Evolutionary conservation across 2,329 filamentous ascomycete species (phyloP).

Genomic region (Penicillium sp.): DNA sequence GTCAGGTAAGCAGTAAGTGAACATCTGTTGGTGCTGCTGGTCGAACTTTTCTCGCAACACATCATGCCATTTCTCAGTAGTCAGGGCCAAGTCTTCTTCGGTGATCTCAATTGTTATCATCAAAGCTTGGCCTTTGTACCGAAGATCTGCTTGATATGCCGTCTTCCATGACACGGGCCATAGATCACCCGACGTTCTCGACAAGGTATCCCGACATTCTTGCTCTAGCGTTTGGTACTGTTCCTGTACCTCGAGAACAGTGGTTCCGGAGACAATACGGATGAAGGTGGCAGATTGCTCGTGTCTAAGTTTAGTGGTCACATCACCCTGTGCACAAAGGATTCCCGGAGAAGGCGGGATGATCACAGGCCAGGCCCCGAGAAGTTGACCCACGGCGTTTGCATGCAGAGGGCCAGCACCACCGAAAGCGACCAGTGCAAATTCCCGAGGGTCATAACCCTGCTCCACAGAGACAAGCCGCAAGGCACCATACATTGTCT

Average conservation of each 20-base stretch:
- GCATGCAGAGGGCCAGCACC: conserved; percentile 55
- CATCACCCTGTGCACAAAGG: conserved; percentile 53
- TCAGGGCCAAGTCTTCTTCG: conserved; percentile 35
- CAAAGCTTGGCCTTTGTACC: conserved; percentile 51
- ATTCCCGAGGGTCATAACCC: conserved; percentile 53
- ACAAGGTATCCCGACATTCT: conserved; percentile 42
- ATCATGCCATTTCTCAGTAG: conserved; percentile 31
- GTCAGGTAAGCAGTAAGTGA: conserved; percentile 45
- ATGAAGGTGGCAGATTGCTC: conserved; percentile 51
- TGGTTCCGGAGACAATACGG: conserved; percentile 40
- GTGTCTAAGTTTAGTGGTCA: conserved; percentile 51
- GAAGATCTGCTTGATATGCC: conserved; percentile 48
- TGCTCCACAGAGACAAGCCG: conserved; percentile 54
- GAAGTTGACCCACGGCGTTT: conserved; percentile 51
- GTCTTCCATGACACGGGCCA: conserved; percentile 33
- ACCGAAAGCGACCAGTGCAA: conserved; percentile 53
- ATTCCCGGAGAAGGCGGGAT: conserved; percentile 53
- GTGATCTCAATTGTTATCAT: conserved; percentile 39
- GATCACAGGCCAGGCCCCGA: conserved; percentile 55
- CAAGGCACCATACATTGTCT: conserved; percentile 54
- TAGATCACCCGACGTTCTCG: conserved; percentile 34
- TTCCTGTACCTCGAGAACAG: conserved; percentile 33
- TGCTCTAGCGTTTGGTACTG: conserved; percentile 40
- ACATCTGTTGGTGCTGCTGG: conserved; percentile 47
- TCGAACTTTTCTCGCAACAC: conserved; percentile 44